Percentiles rank a stretch among this genome's conserved stretches.
These are phyloP conservation scores for Coemansia sp. DNA, from an alignment of 192 early-diverging fungal species.

Conservation along the genomic window DNA sequence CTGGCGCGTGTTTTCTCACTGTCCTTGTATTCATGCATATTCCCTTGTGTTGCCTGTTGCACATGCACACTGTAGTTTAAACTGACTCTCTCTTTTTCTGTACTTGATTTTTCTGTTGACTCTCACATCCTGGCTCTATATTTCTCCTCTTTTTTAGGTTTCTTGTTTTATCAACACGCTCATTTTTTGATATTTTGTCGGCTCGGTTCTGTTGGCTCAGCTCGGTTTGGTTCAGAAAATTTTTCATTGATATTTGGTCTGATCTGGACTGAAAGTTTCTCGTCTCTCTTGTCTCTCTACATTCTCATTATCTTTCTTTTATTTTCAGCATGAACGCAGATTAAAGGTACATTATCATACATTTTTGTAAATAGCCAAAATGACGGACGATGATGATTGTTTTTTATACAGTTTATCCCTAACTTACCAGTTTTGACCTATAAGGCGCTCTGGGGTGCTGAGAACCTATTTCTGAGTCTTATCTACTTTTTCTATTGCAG, in stretches of 20 bases:
- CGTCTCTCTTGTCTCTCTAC: neutral
- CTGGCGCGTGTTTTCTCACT: constrained; percentile 1
- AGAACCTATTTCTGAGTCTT: constrained; percentile 35
- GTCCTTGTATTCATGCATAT: constrained; percentile 6
- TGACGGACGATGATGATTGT: constrained; percentile 23
- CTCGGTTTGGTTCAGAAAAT: neutral
- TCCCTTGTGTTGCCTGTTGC: neutral
- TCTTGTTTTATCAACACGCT: too few relatives aligned
- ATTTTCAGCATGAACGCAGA: neutral
- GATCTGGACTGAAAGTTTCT: neutral
- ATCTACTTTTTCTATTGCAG: neutral
- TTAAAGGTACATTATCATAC: neutral
- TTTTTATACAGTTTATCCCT: constrained; percentile 32
- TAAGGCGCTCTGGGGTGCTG: constrained; percentile 11
- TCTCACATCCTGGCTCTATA: neutral
- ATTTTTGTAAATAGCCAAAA: neutral
- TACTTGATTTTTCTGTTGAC: constrained; percentile 11
- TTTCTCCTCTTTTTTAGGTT: neutral
- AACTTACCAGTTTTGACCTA: constrained; percentile 16
- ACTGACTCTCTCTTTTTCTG: constrained; percentile 9
- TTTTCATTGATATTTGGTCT: neutral
- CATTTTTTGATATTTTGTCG: neutral
- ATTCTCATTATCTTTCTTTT: neutral
- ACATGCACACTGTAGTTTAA: constrained; percentile 8
- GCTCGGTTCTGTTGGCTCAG: neutral